Conservation (phyloP, 176 grass and related monocot genomes). For the Aegilops tauschii region DNA sequence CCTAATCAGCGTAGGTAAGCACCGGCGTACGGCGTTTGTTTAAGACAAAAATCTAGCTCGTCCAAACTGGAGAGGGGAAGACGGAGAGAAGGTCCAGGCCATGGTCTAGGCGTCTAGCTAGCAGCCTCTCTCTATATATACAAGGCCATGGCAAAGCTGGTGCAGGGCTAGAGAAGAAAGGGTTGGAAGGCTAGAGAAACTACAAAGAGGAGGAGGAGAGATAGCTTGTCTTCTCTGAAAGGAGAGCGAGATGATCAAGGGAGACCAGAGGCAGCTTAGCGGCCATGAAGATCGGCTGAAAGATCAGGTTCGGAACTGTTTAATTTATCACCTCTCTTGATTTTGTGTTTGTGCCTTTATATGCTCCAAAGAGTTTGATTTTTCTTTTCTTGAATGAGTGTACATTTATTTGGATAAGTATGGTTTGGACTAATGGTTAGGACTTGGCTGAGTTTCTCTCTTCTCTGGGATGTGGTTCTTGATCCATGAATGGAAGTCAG, state of each 20-base stretch:
- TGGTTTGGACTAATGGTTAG: not conserved
- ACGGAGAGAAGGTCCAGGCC: not conserved
- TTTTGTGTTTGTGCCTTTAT: not conserved
- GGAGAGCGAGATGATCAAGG: slow-evolving; percentile 33
- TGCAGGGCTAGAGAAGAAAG: slow-evolving; percentile 25
- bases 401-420: not conserved
- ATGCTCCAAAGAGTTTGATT: slow-evolving; percentile 8
- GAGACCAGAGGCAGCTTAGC: slow-evolving; percentile 20
- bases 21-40: slow-evolving; percentile 44
- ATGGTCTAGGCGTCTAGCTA: not conserved
- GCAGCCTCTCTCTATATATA: slow-evolving; percentile 30
- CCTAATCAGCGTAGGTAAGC: slow-evolving; percentile 52
- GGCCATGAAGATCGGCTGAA: slow-evolving; percentile 18
- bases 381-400: not conserved
- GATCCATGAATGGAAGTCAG: not conserved
- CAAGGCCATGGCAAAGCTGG: slow-evolving; percentile 3
- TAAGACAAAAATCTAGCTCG: slow-evolving; percentile 29
- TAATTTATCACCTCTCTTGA: not conserved
- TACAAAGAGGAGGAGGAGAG: slow-evolving; percentile 21
- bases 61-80: slow-evolving; percentile 39
- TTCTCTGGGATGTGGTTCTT: not conserved
- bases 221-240: not conserved
- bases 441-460: not conserved
- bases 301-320: slow-evolving; percentile 26
- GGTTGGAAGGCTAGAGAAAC: not conserved